phyloP scores from a whole-genome alignment of 140 eudicot species.

The Flaveria floridana region DNA sequence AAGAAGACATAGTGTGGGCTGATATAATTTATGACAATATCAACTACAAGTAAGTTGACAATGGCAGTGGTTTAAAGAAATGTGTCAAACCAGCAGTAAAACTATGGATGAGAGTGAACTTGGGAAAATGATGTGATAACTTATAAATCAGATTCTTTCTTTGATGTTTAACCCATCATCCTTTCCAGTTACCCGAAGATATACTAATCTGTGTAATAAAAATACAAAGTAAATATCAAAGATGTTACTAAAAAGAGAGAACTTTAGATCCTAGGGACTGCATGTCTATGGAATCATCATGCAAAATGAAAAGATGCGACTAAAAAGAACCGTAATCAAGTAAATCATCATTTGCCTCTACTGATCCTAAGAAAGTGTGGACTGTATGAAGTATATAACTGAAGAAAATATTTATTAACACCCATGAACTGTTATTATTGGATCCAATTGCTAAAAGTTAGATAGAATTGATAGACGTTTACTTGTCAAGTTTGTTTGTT shows the following conservation, averaged over 20 bases:
- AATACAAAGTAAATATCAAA: constrained; percentile 15
- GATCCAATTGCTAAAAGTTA: not conserved
- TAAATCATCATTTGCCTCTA: constrained; percentile 3
- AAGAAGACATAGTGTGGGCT: constrained; percentile 3
- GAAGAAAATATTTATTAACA: constrained; percentile 7
- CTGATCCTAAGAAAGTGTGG: not conserved
- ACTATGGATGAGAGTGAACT: not conserved
- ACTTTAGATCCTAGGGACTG: constrained; percentile 10
- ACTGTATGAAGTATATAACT: not conserved
- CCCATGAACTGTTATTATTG: constrained; percentile 15
- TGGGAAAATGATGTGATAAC: constrained; percentile 32
- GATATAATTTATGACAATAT: constrained; percentile 10
- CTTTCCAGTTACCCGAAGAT: constrained; percentile 85
- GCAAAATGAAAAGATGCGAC: constrained; percentile 7
- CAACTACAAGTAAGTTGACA: constrained; percentile 7
- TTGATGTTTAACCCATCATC: constrained; percentile 86
- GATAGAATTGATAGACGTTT: constrained; percentile 1
- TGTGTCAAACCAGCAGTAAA: not conserved
- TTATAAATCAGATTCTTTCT: constrained; percentile 78
- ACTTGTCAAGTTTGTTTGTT: constrained; percentile 5
- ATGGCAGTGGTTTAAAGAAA: not conserved
- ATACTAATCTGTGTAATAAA: constrained; percentile 58
- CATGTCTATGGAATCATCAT: constrained; percentile 15
- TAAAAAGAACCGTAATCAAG: not conserved
- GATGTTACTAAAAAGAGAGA: not conserved